A percentile compares a stretch with the other conserved stretches of the same genome.
Evolutionary conservation across 2,329 filamentous ascomycete species (phyloP).

Genomic region (Plenodomus tracheiphilus): DNA sequence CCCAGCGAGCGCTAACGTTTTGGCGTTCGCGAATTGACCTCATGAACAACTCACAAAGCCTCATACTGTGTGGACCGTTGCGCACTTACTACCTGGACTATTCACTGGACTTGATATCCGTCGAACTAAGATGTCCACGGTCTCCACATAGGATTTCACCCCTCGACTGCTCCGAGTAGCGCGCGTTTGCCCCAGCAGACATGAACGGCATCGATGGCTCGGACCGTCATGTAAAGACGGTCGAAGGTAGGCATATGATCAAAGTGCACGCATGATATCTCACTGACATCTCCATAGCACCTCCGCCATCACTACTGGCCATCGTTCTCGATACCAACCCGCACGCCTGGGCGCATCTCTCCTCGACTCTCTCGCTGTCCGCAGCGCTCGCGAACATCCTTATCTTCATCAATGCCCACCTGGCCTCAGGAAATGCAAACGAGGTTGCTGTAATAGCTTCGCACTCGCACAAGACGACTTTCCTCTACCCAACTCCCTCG

Average conservation of each 20-base stretch:
- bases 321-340: slow-evolving; percentile 97
- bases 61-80: neutral
- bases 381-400: slow-evolving; percentile 86
- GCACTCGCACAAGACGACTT: slow-evolving; percentile 82
- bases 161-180: neutral
- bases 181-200: slow-evolving; percentile 1
- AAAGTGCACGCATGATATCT: neutral
- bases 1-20: slow-evolving; percentile 2
- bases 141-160: neutral
- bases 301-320: slow-evolving; percentile 79
- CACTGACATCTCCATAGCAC: slow-evolving; percentile 45
- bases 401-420: slow-evolving; percentile 94
- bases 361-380: slow-evolving; percentile 74
- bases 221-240: slow-evolving; percentile 47
- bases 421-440: slow-evolving; percentile 92
- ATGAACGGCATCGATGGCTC: slow-evolving; percentile 70
- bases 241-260: slow-evolving; percentile 31
- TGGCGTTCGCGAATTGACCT: slow-evolving; percentile 15
- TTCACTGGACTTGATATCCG: neutral
- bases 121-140: neutral
- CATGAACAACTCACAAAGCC: neutral
- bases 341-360: slow-evolving; percentile 83
- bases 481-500: slow-evolving; percentile 75
- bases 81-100: no score
- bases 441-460: slow-evolving; percentile 90